phyloP scores from a whole-genome alignment of 1,284 basidiomycete genomes.

The Cryptococcus amylolentus region DNA sequence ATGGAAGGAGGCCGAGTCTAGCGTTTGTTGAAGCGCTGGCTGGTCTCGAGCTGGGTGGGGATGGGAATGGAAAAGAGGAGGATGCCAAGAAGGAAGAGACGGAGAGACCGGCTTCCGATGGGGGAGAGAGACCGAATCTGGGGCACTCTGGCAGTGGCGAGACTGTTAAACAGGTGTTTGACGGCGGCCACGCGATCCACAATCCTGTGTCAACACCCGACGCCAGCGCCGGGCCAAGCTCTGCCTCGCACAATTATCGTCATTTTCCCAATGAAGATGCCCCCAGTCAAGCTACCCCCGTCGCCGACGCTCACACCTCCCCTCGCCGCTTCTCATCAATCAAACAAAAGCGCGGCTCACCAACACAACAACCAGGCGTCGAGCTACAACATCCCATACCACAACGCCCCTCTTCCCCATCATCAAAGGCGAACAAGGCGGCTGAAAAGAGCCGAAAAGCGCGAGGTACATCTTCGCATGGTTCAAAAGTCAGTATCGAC shows the following conservation, averaged over 20 bases:
- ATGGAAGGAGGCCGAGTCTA: too few relatives aligned
- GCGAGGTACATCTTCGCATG: not conserved
- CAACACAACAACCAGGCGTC: not conserved
- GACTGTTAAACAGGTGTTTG: conserved; percentile 6
- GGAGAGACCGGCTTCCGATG: not conserved
- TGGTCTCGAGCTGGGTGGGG: too few relatives aligned
- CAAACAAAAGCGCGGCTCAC: not conserved
- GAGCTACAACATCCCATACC: conserved; percentile 16
- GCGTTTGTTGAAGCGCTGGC: too few relatives aligned
- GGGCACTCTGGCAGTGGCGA: conserved; percentile 6
- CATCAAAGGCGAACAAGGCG: not conserved
- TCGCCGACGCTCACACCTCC: not conserved
- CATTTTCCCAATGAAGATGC: conserved; percentile 12
- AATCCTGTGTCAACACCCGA: conserved; percentile 17
- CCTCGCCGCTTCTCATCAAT: conserved; percentile 7
- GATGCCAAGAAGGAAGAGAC: not conserved
- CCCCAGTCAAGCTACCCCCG: not conserved
- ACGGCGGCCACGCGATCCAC: conserved; percentile 5
- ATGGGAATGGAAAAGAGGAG: not conserved
- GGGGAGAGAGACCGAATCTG: not conserved
- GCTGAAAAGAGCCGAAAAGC: not conserved
- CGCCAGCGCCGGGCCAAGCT: conserved; percentile 16
- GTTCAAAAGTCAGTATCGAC: conserved; percentile 16
- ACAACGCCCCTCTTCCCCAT: not conserved
- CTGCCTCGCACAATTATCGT: conserved; percentile 19